phyloP scores from a whole-genome alignment of 2,329 filamentous ascomycete species.

The Sclerotinia nivalis region DNA sequence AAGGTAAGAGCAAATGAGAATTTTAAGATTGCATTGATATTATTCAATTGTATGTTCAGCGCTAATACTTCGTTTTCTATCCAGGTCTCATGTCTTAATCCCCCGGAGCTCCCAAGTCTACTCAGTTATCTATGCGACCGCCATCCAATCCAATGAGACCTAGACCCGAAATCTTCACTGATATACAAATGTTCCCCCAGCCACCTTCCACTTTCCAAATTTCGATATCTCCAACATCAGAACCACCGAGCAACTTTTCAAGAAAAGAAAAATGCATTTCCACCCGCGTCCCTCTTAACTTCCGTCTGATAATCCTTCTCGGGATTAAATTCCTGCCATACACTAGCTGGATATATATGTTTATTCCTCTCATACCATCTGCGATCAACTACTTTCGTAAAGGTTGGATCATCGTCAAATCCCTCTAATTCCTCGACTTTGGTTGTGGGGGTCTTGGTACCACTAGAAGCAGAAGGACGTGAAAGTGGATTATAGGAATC shows the following conservation, averaged over 20 bases:
- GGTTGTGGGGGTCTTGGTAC: constrained; percentile 41
- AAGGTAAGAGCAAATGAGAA: neutral
- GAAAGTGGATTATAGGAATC: constrained; percentile 45
- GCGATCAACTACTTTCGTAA: constrained; percentile 93
- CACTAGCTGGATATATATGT: constrained; percentile 94
- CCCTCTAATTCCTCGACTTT: constrained; percentile 64
- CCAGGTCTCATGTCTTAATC: neutral
- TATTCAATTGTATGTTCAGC: neutral
- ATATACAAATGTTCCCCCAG: neutral
- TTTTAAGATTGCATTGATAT: no score
- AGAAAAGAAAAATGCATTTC: constrained; percentile 90
- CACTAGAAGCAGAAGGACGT: constrained; percentile 33
- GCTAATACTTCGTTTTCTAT: neutral
- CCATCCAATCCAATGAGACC: neutral
- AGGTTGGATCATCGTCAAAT: constrained; percentile 69
- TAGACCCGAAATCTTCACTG: neutral
- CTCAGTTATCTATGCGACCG: neutral
- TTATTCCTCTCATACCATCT: constrained; percentile 98
- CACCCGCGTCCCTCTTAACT: constrained; percentile 78
- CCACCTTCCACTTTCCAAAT: neutral
- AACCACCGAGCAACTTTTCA: constrained; percentile 30
- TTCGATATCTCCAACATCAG: neutral
- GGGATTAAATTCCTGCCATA: constrained; percentile 94
- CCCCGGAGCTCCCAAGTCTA: neutral
- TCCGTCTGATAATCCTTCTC: constrained; percentile 80